Percentiles rank a stretch among this genome's conserved stretches.
phyloP scores from a whole-genome alignment of 495 filamentous ascomycete species.

The Penicillium paxilli region DNA sequence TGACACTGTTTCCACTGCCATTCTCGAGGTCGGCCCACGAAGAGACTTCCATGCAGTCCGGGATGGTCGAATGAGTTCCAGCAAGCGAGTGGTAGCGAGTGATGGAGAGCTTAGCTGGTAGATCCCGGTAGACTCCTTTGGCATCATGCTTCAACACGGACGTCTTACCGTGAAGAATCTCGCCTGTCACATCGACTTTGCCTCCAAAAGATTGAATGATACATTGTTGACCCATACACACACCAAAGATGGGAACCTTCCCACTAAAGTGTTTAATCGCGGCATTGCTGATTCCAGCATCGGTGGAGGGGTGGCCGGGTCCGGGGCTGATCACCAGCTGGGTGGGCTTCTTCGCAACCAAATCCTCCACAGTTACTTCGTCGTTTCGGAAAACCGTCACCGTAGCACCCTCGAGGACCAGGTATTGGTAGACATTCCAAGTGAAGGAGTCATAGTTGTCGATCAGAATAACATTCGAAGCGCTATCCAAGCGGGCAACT shows the following conservation, averaged over 20 bases:
- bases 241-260: conserved; percentile 93
- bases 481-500: conserved; percentile 65
- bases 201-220: conserved; percentile 92
- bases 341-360: conserved; percentile 80
- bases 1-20: conserved; percentile 67
- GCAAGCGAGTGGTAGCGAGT: conserved; percentile 97
- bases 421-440: conserved; percentile 98
- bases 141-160: conserved; percentile 83
- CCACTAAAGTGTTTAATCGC: conserved; percentile 92
- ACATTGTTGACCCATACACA: conserved; percentile 99
- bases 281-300: conserved; percentile 89
- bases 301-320: conserved; percentile 84
- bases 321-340: conserved; percentile 95
- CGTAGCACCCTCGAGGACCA: conserved; percentile 87
- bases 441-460: conserved; percentile 99
- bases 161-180: conserved; percentile 97
- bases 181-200: conserved; percentile 86
- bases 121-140: conserved; percentile 80
- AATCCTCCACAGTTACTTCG: conserved; percentile 78
- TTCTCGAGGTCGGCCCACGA: conserved; percentile 73
- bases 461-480: conserved; percentile 90
- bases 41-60: conserved; percentile 81
- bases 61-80: conserved; percentile 86
- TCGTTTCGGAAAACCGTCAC: conserved; percentile 92
- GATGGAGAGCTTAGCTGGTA: conserved; percentile 77